A percentile compares a stretch with the other conserved stretches of the same genome.
Evolutionary conservation across 2,329 filamentous ascomycete species (phyloP).

Genomic region (Fusarium bactridioides): DNA sequence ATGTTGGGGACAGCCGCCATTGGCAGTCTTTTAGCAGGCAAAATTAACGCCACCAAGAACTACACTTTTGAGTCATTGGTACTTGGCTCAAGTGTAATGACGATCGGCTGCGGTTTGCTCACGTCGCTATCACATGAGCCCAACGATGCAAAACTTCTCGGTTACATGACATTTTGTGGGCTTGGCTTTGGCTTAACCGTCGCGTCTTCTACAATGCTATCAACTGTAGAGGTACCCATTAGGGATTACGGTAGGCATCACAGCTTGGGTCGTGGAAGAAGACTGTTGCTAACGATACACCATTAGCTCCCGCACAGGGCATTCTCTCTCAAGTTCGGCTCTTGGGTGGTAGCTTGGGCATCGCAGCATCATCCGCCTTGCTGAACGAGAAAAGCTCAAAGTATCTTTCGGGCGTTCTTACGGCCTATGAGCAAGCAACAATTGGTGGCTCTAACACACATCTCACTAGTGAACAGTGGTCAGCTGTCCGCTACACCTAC

Average conservation of each 20-base stretch:
- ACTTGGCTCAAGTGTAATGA: conserved; percentile 52
- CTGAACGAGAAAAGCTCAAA: conserved; percentile 45
- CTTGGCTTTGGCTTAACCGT: conserved; percentile 61
- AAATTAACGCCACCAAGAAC: conserved; percentile 53
- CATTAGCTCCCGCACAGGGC: conserved; percentile 59
- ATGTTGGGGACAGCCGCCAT: conserved; percentile 59
- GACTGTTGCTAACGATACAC: conserved; percentile 14
- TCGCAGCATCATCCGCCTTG: conserved; percentile 60
- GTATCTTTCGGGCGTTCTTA: conserved; percentile 42
- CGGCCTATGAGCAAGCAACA: conserved; percentile 41
- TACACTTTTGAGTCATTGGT: conserved; percentile 54
- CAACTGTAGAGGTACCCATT: conserved; percentile 51
- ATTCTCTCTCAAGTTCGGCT: conserved; percentile 61
- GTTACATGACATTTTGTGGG: conserved; percentile 60
- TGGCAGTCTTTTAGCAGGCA: conserved; percentile 54
- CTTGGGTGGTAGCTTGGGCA: conserved; percentile 62
- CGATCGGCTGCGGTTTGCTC: conserved; percentile 57
- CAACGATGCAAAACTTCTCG: conserved; percentile 56
- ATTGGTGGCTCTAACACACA: conserved; percentile 32
- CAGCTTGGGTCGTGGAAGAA: neutral
- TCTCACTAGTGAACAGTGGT: conserved; percentile 43
- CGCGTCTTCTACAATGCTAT: conserved; percentile 57
- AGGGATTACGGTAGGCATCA: conserved; percentile 53
- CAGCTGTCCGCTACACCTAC: conserved; percentile 50
- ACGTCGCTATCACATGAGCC: conserved; percentile 45